Base-by-base conservation (phyloP, 768 basidiomycete genomes). In the Trametes meyenii region DNA sequence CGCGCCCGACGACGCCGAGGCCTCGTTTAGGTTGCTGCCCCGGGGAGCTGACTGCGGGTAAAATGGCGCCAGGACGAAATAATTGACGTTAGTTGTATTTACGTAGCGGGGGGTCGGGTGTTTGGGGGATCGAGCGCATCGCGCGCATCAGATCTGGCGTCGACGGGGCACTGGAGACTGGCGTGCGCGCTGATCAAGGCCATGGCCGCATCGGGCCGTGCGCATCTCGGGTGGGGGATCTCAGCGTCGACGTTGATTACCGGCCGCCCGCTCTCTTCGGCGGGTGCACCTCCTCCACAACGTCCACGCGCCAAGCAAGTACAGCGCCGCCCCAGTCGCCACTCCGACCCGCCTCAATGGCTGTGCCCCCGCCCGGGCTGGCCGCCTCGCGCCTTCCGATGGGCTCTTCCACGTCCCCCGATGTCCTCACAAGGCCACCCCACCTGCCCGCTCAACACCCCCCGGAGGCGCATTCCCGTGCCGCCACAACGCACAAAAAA, bases 191-290 rank as follows among this genome's bases (percentile, higher is more conserved):
- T 52, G 51, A 52, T 52, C 51, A 40, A 16, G 36, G 51, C 51
- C 38, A 40, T 36, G 36, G 51, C 51, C 38, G 51, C 51, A 52
- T 52, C 51, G 51, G 51, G 33, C 51, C 36, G 36, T 38, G 51
- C 24, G 36, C 51, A 52, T 52, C 51, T 52, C 51, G 51, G 36
- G 21, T 39, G 36, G 1, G 52, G 35, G 43, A 39, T 56, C 39
- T 42, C 35, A 49, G 33, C 24, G 23, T 14, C 11, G 40, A 10
- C n/a, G 21, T 43, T 58, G 57, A 58, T 58, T 58, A 58, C 57
- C 57, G 57, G 57, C 21, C 49, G 39, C 46, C 57, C 49, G 57
- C 49, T 26, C 57, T 58, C 49, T 29, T 50, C 57, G 57, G 57
- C 57, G 48, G n/a, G 17, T 24, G n/a, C n/a, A n/a, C 38, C 29